A percentile compares a stretch with the other conserved stretches of the same genome.
Evolutionary conservation across 2,329 filamentous ascomycete species (phyloP).

Genomic region (Sporothrix variecibatus): DNA sequence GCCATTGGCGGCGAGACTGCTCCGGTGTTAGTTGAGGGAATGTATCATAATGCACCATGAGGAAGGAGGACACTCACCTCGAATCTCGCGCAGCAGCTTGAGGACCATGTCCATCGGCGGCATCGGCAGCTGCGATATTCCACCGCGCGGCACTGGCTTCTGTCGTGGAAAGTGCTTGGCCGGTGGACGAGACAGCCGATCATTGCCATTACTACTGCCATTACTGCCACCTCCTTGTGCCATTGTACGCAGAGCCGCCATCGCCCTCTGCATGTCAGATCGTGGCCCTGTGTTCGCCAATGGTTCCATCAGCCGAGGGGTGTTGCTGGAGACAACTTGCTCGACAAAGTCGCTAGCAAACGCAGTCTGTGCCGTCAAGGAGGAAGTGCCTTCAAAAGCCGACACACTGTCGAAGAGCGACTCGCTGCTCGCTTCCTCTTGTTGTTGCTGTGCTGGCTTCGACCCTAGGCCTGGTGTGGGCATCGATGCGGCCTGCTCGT

Average conservation of each 20-base stretch:
- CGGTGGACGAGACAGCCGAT: constrained; percentile 46
- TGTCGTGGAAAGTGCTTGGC: constrained; percentile 46
- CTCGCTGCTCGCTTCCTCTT: neutral
- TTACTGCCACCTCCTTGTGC: constrained; percentile 35
- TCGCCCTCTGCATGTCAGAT: constrained; percentile 52
- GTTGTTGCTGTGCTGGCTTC: neutral
- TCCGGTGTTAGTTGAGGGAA: neutral
- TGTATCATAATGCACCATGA: too few relatives aligned
- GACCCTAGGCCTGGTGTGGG: neutral
- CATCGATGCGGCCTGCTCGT: neutral
- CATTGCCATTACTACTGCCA: neutral
- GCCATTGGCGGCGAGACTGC: constrained; percentile 25
- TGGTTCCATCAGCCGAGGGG: neutral
- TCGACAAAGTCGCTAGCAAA: constrained; percentile 1
- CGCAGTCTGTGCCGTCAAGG: neutral
- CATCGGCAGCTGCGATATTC: constrained; percentile 55
- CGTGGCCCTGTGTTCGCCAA: neutral
- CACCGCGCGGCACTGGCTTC: constrained; percentile 48
- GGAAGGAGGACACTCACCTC: constrained; percentile 32
- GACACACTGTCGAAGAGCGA: neutral
- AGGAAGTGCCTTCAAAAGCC: neutral
- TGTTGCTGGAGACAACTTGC: neutral
- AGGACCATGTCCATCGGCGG: constrained; percentile 56
- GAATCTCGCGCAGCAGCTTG: constrained; percentile 50
- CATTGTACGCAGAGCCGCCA: constrained; percentile 55